These are phyloP conservation scores for Chaetomium fimeti DNA, from an alignment of 495 filamentous ascomycete species.

Conservation along the genomic window DNA sequence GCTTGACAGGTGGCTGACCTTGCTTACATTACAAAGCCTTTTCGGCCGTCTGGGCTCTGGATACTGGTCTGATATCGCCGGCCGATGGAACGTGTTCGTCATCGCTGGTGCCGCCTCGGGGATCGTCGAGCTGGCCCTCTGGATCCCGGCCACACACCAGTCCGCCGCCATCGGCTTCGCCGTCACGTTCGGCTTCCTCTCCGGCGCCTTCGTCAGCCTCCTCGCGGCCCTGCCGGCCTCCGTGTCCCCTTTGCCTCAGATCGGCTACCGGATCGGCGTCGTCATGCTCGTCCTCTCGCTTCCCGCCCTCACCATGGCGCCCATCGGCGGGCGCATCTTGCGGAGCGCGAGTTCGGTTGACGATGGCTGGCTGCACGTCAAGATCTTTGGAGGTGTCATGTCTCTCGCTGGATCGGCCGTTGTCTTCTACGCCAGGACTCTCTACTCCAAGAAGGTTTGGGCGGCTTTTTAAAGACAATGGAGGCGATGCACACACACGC, in stretches of 20 bases:
- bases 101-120: constrained; percentile 52
- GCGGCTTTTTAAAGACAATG: no score
- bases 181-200: constrained; percentile 10
- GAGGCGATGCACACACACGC: no score
- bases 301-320: no score
- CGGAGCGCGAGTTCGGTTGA: no score
- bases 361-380: no score
- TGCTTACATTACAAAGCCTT: constrained; percentile 44
- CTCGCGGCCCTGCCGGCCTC: constrained; percentile 28
- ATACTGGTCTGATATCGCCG: constrained; percentile 50
- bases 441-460: no score
- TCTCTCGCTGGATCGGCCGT: no score
- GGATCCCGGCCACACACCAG: constrained; percentile 47
- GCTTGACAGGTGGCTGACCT: no score
- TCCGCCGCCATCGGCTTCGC: no score
- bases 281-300: constrained; percentile 16
- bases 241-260: constrained; percentile 27
- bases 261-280: constrained; percentile 28
- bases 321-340: no score
- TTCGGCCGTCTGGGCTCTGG: constrained; percentile 36
- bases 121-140: constrained; percentile 61
- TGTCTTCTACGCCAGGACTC: no score
- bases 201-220: constrained; percentile 31
- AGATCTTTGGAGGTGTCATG: no score
- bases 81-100: constrained; percentile 61